Percentiles rank a stretch among this genome's conserved stretches.
Conservation (phyloP, 2,329 filamentous ascomycete genomes). For the Clonostachys byssicola region DNA sequence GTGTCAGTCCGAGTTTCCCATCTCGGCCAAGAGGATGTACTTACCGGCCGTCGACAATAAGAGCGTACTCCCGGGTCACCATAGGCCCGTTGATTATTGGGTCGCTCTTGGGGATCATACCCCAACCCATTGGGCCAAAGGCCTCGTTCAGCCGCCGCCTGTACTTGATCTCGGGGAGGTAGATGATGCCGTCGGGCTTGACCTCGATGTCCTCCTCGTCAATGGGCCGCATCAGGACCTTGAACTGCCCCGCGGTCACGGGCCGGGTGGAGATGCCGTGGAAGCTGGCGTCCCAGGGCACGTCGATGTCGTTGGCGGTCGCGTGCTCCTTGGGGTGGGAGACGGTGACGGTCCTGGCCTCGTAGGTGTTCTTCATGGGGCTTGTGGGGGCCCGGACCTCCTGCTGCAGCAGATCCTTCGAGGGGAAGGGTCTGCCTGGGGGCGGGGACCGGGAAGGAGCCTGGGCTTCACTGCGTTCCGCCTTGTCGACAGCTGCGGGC, state of each 20-base stretch:
- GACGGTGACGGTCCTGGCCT: conserved; percentile 9
- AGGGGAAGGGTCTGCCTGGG: no score
- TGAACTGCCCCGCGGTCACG: conserved; percentile 66
- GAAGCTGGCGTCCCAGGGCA: conserved; percentile 71
- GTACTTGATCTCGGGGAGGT: conserved; percentile 98
- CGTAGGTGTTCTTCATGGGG: conserved; percentile 1
- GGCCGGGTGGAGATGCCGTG: conserved; percentile 69
- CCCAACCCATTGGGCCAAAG: conserved; percentile 96
- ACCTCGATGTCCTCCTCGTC: conserved; percentile 81
- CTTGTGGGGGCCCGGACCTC: no score
- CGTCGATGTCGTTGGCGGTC: conserved; percentile 40
- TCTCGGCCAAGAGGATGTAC: background rate
- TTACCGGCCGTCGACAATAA: conserved; percentile 83
- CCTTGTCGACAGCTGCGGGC: no score
- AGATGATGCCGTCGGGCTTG: conserved; percentile 95
- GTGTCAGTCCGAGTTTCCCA: background rate
- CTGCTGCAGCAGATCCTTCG: no score
- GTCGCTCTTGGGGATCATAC: conserved; percentile 82
- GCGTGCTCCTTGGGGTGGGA: conserved; percentile 2
- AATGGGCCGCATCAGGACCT: conserved; percentile 65
- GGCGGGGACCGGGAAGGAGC: no score
- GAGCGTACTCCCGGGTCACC: conserved; percentile 86
- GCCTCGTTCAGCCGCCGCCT: conserved; percentile 82
- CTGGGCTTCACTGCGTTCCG: no score
- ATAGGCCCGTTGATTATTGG: conserved; percentile 78